A percentile compares a stretch with the other conserved stretches of the same genome.
Evolutionary conservation across 805 yeast species (phyloP).

Genomic region (Hanseniaspora taiwanica): DNA sequence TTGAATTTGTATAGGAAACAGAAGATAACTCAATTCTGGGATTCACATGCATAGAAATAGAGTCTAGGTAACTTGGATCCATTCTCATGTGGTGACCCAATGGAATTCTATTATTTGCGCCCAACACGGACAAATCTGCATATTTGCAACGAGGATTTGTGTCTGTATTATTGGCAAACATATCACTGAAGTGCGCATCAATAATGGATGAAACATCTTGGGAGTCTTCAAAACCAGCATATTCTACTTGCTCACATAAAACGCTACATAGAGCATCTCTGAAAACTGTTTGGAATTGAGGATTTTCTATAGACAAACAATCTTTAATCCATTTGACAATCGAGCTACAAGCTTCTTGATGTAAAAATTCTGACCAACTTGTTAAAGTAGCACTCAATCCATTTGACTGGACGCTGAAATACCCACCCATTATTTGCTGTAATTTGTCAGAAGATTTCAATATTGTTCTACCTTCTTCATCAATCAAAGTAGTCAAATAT

Average conservation of each 20-base stretch:
- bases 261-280: slow-evolving; percentile 24
- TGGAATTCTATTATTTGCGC: slow-evolving; percentile 23
- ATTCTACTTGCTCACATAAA: background rate
- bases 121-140: slow-evolving; percentile 22
- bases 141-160: slow-evolving; percentile 12
- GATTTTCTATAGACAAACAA: slow-evolving; percentile 27
- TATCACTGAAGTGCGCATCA: slow-evolving; percentile 13
- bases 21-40: slow-evolving; percentile 10
- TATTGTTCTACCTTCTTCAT: slow-evolving; percentile 36
- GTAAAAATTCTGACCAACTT: slow-evolving; percentile 35
- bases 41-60: slow-evolving; percentile 18
- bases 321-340: slow-evolving; percentile 40
- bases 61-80: slow-evolving; percentile 9
- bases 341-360: slow-evolving; percentile 33
- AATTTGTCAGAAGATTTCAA: slow-evolving; percentile 25
- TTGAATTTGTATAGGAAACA: slow-evolving; percentile 25
- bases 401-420: slow-evolving; percentile 28
- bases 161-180: slow-evolving; percentile 8
- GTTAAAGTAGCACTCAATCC: slow-evolving; percentile 46
- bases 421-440: slow-evolving; percentile 20
- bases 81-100: slow-evolving; percentile 22
- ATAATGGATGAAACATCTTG: slow-evolving; percentile 5
- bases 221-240: background rate
- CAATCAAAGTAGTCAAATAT: slow-evolving; percentile 30
- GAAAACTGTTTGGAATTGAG: slow-evolving; percentile 25